phyloP scores from a whole-genome alignment of 306 rosid genomes.

The Sechiopsis laciniata region DNA sequence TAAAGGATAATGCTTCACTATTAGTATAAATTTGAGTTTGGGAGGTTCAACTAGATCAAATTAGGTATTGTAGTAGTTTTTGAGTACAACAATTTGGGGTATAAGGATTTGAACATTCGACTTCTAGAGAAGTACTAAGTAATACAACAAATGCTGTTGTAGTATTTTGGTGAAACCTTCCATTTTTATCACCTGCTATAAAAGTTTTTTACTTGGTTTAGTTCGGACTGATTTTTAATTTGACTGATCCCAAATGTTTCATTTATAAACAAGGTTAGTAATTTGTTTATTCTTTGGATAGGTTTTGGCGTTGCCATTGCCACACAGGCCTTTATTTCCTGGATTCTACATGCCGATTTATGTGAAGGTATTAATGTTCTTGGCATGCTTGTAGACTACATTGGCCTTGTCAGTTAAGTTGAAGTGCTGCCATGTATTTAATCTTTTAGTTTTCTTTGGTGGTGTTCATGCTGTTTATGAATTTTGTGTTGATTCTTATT shows the following conservation, averaged over 20 bases:
- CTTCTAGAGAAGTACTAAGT: too few species aligned
- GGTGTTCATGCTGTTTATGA: neutral
- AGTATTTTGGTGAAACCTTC: neutral
- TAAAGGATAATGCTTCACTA: neutral
- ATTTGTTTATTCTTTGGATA: slow-evolving; percentile 23
- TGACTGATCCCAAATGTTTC: slow-evolving; percentile 11
- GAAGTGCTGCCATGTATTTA: neutral
- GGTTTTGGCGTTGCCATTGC: slow-evolving; percentile 97
- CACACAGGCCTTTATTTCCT: slow-evolving; percentile 91
- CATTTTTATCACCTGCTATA: neutral
- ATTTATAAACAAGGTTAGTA: too few species aligned
- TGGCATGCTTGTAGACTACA: slow-evolving; percentile 8
- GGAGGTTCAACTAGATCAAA: neutral
- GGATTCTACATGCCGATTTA: slow-evolving; percentile 98
- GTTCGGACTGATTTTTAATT: neutral
- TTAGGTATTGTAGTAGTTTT: neutral
- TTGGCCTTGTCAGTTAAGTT: slow-evolving; percentile 4
- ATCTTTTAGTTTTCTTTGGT: neutral
- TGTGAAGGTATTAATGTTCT: slow-evolving; percentile 65
- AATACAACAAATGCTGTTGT: neutral
- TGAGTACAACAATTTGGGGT: too few species aligned
- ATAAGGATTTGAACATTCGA: too few species aligned
- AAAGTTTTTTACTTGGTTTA: neutral
- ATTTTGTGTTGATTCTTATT: neutral
- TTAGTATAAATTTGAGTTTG: neutral